Conservation (phyloP, 768 basidiomycete species). For the Suillus subluteus region DNA sequence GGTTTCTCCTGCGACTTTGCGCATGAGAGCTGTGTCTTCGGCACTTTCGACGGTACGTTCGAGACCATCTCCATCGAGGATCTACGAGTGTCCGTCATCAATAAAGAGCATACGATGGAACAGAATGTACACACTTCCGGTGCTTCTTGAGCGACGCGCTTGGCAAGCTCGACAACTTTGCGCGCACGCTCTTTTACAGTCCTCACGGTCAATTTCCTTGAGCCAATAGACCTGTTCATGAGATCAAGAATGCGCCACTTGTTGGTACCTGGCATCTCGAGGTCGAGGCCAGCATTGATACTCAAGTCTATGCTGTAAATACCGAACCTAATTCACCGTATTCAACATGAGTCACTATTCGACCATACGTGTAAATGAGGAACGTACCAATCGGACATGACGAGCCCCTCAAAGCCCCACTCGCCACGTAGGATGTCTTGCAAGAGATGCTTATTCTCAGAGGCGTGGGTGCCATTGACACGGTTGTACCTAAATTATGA, state of each 20-base stretch:
- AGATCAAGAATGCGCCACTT: conserved; percentile 77
- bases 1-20: conserved; percentile 65
- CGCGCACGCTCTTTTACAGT: conserved; percentile 68
- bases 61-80: conserved; percentile 70
- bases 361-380: not conserved
- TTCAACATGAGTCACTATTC: not conserved
- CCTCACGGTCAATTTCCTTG: conserved; percentile 66
- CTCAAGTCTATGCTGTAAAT: conserved; percentile 64
- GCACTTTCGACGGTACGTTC: conserved; percentile 67
- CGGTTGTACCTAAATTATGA: conserved; percentile 59
- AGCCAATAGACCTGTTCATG: conserved; percentile 59
- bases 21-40: conserved; percentile 65
- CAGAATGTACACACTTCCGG: conserved; percentile 52
- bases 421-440: conserved; percentile 67
- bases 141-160: conserved; percentile 67
- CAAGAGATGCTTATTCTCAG: conserved; percentile 65
- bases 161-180: conserved; percentile 68
- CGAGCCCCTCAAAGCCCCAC: conserved; percentile 73
- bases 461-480: conserved; percentile 74
- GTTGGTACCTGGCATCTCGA: conserved; percentile 79
- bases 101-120: not conserved
- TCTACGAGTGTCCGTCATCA: conserved; percentile 34
- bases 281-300: conserved; percentile 77
- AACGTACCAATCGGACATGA: conserved; percentile 82
- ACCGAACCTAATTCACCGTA: conserved; percentile 57